These are phyloP conservation scores for Tetradesmus lagerheimii DNA, from an alignment of 139 green algal species.

Conservation along the genomic window DNA sequence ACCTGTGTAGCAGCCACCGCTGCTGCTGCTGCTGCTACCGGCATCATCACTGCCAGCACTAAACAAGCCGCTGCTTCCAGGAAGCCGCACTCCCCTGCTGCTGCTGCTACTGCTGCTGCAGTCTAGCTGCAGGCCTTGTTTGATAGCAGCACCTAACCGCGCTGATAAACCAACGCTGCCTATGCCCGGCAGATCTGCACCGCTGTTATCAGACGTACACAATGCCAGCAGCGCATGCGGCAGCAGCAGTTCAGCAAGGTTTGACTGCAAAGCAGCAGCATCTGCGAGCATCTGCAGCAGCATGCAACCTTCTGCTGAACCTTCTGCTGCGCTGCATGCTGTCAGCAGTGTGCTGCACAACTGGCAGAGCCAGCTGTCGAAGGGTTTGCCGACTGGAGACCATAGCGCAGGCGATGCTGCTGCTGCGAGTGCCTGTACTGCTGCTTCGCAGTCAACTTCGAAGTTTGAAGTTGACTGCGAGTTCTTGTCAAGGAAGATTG, in stretches of 20 bases:
- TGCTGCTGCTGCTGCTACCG: conserved; percentile 21
- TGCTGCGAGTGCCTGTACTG: conserved; percentile 2
- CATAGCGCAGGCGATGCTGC: conserved; percentile 47
- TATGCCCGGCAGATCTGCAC: conserved; percentile 36
- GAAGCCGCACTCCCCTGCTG: conserved; percentile 20
- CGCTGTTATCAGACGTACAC: conserved; percentile 4
- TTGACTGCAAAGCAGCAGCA: not conserved
- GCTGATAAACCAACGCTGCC: not conserved
- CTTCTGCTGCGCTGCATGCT: not conserved
- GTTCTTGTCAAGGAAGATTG: not conserved
- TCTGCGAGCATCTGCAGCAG: conserved; percentile 33
- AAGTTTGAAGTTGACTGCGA: not conserved
- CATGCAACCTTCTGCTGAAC: not conserved
- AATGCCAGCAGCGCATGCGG: conserved; percentile 39
- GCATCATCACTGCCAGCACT: not conserved
- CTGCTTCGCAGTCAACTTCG: not conserved
- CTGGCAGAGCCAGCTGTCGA: conserved; percentile 68
- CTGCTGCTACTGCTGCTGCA: not conserved
- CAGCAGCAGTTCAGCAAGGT: conserved; percentile 47
- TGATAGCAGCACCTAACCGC: conserved; percentile 5
- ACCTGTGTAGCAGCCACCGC: not conserved
- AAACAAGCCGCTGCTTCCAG: not conserved
- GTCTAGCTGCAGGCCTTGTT: conserved; percentile 25
- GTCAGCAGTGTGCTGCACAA: conserved; percentile 64
- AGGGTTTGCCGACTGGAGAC: conserved; percentile 25